Base-by-base conservation (phyloP, 192 early-diverging fungal genomes). In the Linnemannia elongata region DNA sequence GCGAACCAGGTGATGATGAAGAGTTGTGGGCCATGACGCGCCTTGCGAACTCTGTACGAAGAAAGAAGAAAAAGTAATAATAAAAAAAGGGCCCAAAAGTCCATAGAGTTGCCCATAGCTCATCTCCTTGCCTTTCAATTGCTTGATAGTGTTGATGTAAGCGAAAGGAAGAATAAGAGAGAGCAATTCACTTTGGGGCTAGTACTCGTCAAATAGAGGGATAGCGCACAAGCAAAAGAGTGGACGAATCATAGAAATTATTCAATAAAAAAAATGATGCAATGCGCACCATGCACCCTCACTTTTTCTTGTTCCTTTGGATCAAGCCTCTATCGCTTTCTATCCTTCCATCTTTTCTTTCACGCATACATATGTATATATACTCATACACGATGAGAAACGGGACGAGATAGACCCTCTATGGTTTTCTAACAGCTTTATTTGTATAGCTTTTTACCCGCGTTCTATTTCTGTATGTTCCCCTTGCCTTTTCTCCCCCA, bases 391-490 rank as follows among this genome's bases (percentile, higher is more conserved):
- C 6, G 38, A 18, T 52, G 18, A 6, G 49, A 52, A 1, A 33
- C 33, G 60, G 57, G 24, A 60, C 2, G 49, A 52, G 6, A 66
- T 66, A 12, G 30, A 33, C 10, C 13, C 60, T 15, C 30, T 66
- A 66, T 66, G 30, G 60, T 66, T 66, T 66, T 66, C 60, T 66
- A 66, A 66, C 60, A 7, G 60, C 60, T 66, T 55, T 57, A 27
- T 57, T 57, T 66, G 60, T 66, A n/a, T 66, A 12, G 2, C n/a
- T 9, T 30, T 60, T 60, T 60, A 60, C 0, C 27, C 13, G 12
- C 12, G n/a, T 66, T 33, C 60, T 66, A 33, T 66, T 66, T 33
- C 30, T 66, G 60, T 13, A 15, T 30, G 2, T 33, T 30, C 27
- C 27, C 60, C n/a, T 33, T 33, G 27, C 1, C 12, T 27, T 10